Conservation (phyloP, 2,329 filamentous ascomycete genomes). For the Cladophialophora exuberans region DNA sequence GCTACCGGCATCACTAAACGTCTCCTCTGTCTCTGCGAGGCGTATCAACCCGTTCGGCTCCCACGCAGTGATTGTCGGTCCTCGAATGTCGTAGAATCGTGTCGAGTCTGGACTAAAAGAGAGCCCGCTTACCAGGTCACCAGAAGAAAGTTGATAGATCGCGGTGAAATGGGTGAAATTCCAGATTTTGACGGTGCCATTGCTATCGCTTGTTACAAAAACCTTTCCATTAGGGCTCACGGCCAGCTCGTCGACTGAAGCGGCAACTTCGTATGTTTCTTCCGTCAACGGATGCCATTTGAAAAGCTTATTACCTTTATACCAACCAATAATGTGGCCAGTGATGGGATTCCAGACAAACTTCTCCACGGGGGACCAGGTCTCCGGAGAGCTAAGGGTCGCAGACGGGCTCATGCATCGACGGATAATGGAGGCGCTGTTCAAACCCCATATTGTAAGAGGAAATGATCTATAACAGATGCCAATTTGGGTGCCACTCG, state of each 20-base stretch:
- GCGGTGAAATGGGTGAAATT: constrained; percentile 30
- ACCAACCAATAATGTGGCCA: constrained; percentile 39
- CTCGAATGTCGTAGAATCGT: constrained; percentile 38
- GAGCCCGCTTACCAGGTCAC: constrained; percentile 31
- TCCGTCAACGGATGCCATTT: constrained; percentile 41
- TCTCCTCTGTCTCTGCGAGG: constrained; percentile 26
- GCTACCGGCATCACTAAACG: constrained; percentile 29
- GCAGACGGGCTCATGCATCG: constrained; percentile 6
- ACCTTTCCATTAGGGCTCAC: constrained; percentile 34
- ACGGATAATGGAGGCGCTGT: constrained; percentile 2
- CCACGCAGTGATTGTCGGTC: constrained; percentile 36
- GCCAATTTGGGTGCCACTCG: constrained; percentile 24
- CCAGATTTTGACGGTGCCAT: constrained; percentile 36
- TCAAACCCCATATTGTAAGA: constrained; percentile 28
- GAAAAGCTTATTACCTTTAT: constrained; percentile 41
- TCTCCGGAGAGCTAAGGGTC: neutral
- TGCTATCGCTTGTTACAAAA: constrained; percentile 34
- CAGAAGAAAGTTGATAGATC: constrained; percentile 33
- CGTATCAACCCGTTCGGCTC: constrained; percentile 35
- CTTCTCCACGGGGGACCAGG: constrained; percentile 15
- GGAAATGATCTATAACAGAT: constrained; percentile 31
- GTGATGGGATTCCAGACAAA: constrained; percentile 37
- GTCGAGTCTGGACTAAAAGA: constrained; percentile 34
- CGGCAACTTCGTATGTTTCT: constrained; percentile 33
- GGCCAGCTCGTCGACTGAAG: constrained; percentile 30